Conservation (phyloP, 108 stramenopile species). For the Cyclostephanos tholiformis region DNA sequence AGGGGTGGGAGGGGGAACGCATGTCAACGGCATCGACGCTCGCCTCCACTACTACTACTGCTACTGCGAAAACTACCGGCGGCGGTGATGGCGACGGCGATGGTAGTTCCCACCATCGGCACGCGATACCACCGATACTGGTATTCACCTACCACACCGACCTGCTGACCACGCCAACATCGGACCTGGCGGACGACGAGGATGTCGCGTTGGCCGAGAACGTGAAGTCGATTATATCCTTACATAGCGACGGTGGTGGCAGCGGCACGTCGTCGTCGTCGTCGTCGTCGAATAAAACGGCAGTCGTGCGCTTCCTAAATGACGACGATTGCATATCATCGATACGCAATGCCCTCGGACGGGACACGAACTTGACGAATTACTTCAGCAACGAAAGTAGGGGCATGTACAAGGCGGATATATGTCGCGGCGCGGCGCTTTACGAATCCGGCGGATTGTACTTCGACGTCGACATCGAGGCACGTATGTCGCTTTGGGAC, state of each 20-base stretch:
- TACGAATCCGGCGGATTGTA: slow-evolving; percentile 80
- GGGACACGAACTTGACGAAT: slow-evolving; percentile 42
- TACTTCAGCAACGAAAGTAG: slow-evolving; percentile 59
- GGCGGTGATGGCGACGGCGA: too few species aligned
- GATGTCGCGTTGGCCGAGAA: slow-evolving; percentile 54
- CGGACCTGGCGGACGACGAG: slow-evolving; percentile 55
- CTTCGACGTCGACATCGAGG: slow-evolving; percentile 82
- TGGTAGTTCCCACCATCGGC: neutral
- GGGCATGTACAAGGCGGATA: slow-evolving; percentile 88
- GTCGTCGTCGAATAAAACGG: neutral
- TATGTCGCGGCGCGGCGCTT: slow-evolving; percentile 80
- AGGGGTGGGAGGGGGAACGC: too few species aligned
- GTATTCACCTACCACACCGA: slow-evolving; percentile 76
- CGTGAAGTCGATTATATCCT: slow-evolving; percentile 50
- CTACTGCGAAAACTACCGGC: too few species aligned
- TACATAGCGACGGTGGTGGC: slow-evolving; percentile 41
- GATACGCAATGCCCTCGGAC: slow-evolving; percentile 21
- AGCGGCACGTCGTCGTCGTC: neutral
- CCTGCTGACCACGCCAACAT: slow-evolving; percentile 45
- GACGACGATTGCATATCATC: slow-evolving; percentile 64
- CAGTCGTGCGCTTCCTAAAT: slow-evolving; percentile 59
- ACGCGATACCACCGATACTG: slow-evolving; percentile 62
- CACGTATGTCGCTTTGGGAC: slow-evolving; percentile 59
- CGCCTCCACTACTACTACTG: too few species aligned
- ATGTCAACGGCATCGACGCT: too few species aligned